phyloP scores from a whole-genome alignment of 73 alveolate species.

The Blepharisma japonicum region DNA sequence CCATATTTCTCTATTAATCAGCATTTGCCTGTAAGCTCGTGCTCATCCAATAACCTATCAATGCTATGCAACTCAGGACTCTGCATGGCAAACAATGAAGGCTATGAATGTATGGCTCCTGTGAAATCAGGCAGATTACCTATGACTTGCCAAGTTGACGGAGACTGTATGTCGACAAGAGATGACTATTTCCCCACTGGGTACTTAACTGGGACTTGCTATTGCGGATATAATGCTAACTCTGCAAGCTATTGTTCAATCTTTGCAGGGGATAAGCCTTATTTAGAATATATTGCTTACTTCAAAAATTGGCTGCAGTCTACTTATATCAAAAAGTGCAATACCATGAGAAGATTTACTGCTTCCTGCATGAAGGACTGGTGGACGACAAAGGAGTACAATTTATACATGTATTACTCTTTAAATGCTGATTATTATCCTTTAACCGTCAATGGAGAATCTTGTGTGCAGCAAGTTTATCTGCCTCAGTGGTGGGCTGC shows the following conservation, averaged over 20 bases:
- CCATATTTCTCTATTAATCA: conserved; percentile 5
- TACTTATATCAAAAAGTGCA: not conserved
- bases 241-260: conserved; percentile 1
- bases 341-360: conserved; percentile 15
- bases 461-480: not conserved
- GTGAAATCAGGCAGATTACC: not conserved
- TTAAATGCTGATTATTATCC: not conserved
- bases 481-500: conserved; percentile 7
- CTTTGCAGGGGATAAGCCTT: conserved; percentile 16
- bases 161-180: not conserved
- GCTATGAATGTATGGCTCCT: not conserved
- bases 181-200: not conserved
- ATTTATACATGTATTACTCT: not conserved
- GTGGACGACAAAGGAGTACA: not conserved
- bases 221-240: conserved; percentile 6
- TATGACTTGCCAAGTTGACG: not conserved
- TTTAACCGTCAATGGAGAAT: not conserved
- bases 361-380: not conserved
- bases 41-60: not conserved
- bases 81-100: not conserved
- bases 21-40: not conserved
- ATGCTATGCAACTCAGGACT: not conserved
- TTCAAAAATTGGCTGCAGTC: not conserved
- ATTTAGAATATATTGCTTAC: not conserved
- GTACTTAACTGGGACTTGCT: not conserved